phyloP scores from a whole-genome alignment of 495 filamentous ascomycete species.

The Talaromyces adpressus region DNA sequence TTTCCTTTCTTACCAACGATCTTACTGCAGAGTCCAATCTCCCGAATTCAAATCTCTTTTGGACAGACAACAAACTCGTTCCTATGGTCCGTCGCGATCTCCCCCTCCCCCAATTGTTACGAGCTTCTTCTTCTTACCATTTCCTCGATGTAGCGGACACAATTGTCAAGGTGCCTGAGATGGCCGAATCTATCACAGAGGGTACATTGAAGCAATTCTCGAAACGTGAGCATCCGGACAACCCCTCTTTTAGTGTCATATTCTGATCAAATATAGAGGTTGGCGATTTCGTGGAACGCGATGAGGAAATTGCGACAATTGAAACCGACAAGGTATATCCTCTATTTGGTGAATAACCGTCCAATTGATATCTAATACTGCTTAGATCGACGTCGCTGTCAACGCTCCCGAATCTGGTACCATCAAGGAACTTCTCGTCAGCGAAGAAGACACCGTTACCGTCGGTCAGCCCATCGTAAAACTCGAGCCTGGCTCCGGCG shows the following conservation, averaged over 20 bases:
- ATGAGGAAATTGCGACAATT: slow-evolving; percentile 98
- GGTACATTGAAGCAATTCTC: slow-evolving; percentile 94
- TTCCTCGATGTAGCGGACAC: slow-evolving; percentile 51
- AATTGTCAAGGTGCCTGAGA: slow-evolving; percentile 88
- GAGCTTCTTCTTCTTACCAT: neutral
- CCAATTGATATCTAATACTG: slow-evolving; percentile 4
- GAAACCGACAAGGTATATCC: slow-evolving; percentile 93
- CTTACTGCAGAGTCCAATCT: slow-evolving; percentile 1
- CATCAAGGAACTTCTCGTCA: slow-evolving; percentile 86
- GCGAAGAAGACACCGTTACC: slow-evolving; percentile 90
- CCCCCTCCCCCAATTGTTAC: neutral
- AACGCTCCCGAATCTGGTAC: slow-evolving; percentile 90
- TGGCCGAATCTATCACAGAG: slow-evolving; percentile 99
- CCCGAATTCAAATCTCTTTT: slow-evolving; percentile 2
- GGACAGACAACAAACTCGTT: neutral
- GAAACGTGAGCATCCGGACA: slow-evolving; percentile 53
- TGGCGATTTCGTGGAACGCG: slow-evolving; percentile 89
- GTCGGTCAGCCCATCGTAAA: slow-evolving; percentile 89
- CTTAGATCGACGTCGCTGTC: slow-evolving; percentile 87
- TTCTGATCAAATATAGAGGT: slow-evolving; percentile 44
- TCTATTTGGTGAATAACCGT: neutral
- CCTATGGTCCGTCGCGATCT: slow-evolving; percentile 5
- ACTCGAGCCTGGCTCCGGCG: slow-evolving; percentile 68
- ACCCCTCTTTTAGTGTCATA: neutral
- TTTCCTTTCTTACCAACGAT: neutral